Percentiles rank a stretch among this genome's conserved stretches.
Evolutionary conservation across 768 basidiomycete genomes (phyloP).

Genomic region (Collybia nuda): DNA sequence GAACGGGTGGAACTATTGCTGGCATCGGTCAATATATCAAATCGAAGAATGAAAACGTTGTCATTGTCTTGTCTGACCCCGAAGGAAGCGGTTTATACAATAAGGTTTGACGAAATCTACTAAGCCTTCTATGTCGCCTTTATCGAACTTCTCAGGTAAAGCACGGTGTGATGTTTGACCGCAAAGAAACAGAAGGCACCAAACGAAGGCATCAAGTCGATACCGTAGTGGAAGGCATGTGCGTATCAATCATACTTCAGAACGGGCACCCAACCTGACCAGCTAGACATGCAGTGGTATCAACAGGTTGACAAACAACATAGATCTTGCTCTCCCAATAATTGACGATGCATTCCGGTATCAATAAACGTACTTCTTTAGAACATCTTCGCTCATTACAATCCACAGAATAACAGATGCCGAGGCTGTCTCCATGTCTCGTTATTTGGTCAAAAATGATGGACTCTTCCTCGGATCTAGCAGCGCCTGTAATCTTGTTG

Average conservation of each 20-base stretch:
- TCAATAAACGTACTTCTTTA: slow-evolving; percentile 7
- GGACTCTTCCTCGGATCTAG: slow-evolving; percentile 96
- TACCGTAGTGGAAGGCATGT: slow-evolving; percentile 94
- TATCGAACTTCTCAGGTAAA: slow-evolving; percentile 53
- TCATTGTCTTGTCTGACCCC: slow-evolving; percentile 84
- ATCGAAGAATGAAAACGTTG: slow-evolving; percentile 60
- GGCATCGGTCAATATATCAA: slow-evolving; percentile 83
- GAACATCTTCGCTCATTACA: neutral
- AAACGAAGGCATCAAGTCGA: slow-evolving; percentile 94
- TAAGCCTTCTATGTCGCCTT: no score
- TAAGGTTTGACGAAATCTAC: slow-evolving; percentile 50
- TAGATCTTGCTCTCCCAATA: slow-evolving; percentile 79
- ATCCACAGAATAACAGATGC: slow-evolving; percentile 76
- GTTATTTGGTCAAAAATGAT: slow-evolving; percentile 87
- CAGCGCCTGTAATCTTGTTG: slow-evolving; percentile 94
- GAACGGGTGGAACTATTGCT: slow-evolving; percentile 95
- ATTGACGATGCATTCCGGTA: slow-evolving; percentile 91
- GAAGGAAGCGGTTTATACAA: slow-evolving; percentile 95
- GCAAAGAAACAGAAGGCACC: slow-evolving; percentile 90
- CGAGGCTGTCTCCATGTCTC: slow-evolving; percentile 95
- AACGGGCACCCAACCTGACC: neutral
- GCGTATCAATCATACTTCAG: slow-evolving; percentile 13
- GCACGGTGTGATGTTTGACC: slow-evolving; percentile 92
- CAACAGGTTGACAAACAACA: slow-evolving; percentile 90
- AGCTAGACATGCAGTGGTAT: slow-evolving; percentile 61